These are phyloP conservation scores for Tarenaya hassleriana DNA, from an alignment of 345 rosid genomes.

Conservation along the genomic window DNA sequence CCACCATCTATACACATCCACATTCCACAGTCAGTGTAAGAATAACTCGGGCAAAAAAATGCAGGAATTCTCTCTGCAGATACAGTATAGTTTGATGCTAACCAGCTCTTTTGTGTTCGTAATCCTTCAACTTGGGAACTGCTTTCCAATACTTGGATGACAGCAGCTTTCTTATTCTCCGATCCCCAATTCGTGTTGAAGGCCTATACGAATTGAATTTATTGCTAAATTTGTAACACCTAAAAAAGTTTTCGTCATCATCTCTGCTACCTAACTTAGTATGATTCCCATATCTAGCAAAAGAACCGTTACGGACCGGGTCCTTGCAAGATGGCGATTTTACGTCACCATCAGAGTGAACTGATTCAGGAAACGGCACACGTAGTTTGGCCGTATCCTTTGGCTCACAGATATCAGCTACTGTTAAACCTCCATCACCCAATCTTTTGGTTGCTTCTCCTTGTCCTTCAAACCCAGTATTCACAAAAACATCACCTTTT, in stretches of 20 bases:
- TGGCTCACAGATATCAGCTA: conserved; percentile 20
- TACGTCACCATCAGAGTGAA: conserved; percentile 33
- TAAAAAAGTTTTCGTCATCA: conserved; percentile 66
- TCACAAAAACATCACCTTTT: conserved; percentile 25
- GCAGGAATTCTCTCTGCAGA: conserved; percentile 12
- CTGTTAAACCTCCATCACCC: conserved; percentile 26
- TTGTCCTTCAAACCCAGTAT: conserved; percentile 23
- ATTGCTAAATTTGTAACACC: conserved; percentile 48
- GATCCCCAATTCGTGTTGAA: conserved; percentile 47
- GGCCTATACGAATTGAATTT: conserved; percentile 58
- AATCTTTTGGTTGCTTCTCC: conserved; percentile 23
- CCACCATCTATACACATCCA: conserved; percentile 43
- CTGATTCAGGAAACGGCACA: conserved; percentile 29
- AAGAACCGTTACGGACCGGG: conserved; percentile 31
- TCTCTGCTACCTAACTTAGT: conserved; percentile 55
- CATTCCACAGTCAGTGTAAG: conserved; percentile 13
- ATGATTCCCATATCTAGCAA: conserved; percentile 44
- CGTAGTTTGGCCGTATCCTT: conserved; percentile 35
- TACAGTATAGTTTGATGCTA: conserved; percentile 21
- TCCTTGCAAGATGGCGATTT: conserved; percentile 30
- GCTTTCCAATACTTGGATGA: conserved; percentile 60
- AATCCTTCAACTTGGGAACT: conserved; percentile 52
- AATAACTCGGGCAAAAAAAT: conserved; percentile 8
- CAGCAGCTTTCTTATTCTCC: conserved; percentile 54
- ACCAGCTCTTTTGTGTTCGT: conserved; percentile 57